A percentile compares a stretch with the other conserved stretches of the same genome.
Evolutionary conservation across 768 basidiomycete genomes (phyloP).

Genomic region (Russula compacta): DNA sequence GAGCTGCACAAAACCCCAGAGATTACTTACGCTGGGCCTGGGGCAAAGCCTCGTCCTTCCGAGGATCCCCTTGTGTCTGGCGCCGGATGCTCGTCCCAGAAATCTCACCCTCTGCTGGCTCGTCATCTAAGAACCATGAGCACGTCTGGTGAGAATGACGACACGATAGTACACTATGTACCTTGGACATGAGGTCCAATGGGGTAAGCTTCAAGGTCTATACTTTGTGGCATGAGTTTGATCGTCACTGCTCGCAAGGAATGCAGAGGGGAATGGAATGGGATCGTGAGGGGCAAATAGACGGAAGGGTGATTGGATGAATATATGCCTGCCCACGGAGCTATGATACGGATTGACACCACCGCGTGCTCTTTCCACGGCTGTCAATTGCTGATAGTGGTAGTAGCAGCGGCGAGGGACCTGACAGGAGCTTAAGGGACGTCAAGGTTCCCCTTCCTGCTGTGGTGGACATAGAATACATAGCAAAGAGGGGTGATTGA

Average conservation of each 20-base stretch:
- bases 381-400: not conserved
- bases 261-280: not conserved
- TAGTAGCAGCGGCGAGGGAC: not conserved
- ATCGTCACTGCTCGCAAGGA: not conserved
- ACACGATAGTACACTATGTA: not conserved
- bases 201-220: not conserved
- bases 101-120: not conserved
- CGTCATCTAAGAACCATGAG: not conserved
- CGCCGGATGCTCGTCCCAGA: not conserved
- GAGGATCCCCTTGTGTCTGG: not conserved
- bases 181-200: not conserved
- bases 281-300: no score
- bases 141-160: not conserved
- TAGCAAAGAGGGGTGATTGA: no score
- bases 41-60: not conserved
- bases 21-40: not conserved
- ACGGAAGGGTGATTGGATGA: no score
- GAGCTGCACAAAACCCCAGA: not conserved
- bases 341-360: not conserved
- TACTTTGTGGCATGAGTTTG: not conserved
- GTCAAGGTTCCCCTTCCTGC: not conserved
- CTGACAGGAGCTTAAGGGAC: not conserved
- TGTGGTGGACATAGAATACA: not conserved
- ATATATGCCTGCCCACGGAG: no score
- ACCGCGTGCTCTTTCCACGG: not conserved